phyloP scores from a whole-genome alignment of 78 protist species.

The Dictyostelium capitatum region DNA sequence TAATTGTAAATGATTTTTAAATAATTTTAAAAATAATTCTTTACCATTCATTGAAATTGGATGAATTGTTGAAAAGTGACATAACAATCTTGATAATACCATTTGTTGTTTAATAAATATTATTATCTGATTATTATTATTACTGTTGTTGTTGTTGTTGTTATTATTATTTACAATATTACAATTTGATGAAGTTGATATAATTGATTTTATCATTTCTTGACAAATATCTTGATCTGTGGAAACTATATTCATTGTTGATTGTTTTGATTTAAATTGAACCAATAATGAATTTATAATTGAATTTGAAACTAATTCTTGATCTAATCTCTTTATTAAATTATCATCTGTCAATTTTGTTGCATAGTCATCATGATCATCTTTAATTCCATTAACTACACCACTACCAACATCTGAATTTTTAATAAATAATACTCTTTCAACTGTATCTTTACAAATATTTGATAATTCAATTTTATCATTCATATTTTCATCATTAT shows the following conservation, averaged over 20 bases:
- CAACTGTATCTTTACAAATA: not conserved
- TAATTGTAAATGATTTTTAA: not conserved
- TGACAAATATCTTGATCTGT: constrained; percentile 1
- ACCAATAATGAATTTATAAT: constrained; percentile 5
- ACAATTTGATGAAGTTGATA: not conserved
- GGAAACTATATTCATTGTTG: not conserved
- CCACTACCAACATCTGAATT: not conserved
- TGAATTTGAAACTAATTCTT: constrained; percentile 9
- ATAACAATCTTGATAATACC: constrained; percentile 28
- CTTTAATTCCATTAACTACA: too few species aligned
- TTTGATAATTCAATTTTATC: not conserved
- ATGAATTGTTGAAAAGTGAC: constrained; percentile 4
- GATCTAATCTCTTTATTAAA: not conserved
- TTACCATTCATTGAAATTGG: constrained; percentile 13
- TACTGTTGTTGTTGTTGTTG: not conserved
- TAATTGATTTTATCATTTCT: not conserved
- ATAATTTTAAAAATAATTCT: constrained; percentile 9
- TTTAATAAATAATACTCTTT: not conserved
- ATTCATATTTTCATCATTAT: not conserved
- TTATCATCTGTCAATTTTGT: not conserved
- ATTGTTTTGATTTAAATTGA: constrained; percentile 8
- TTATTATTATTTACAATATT: not conserved
- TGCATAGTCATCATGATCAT: not conserved
- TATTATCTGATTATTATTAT: not conserved
- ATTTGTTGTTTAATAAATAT: constrained; percentile 12